These are phyloP conservation scores for Ceratocystis albifundus DNA, from an alignment of 2,329 filamentous ascomycete species.

Conservation along the genomic window DNA sequence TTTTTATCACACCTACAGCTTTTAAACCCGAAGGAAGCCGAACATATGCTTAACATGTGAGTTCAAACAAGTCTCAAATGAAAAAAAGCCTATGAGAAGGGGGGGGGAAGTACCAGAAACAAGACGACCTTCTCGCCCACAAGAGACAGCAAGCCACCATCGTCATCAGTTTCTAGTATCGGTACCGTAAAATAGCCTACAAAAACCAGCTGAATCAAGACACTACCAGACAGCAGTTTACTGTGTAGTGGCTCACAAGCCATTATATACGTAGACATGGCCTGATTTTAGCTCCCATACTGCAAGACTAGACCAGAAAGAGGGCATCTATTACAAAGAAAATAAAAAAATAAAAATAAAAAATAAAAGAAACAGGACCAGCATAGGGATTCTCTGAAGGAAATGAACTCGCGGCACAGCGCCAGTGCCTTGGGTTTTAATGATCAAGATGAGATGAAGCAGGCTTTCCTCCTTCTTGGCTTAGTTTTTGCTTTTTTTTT, in stretches of 20 bases:
- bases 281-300: not conserved
- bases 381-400: not conserved
- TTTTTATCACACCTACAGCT: not conserved
- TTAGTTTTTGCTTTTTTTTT: not conserved
- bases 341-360: not conserved
- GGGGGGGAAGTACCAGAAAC: not conserved
- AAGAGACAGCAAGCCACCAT: not conserved
- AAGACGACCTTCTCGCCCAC: not conserved
- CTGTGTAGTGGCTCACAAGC: not conserved
- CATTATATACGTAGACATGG: not conserved
- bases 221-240: not conserved
- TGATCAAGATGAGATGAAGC: constrained; percentile 5
- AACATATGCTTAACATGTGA: not conserved
- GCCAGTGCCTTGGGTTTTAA: constrained; percentile 4
- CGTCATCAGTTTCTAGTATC: not conserved
- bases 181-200: not conserved
- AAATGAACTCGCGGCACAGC: not conserved
- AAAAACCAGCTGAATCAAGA: not conserved
- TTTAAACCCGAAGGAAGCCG: not conserved
- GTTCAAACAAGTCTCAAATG: constrained; percentile 3
- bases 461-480: not conserved
- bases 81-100: not conserved
- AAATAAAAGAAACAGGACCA: not conserved
- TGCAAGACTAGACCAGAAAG: not conserved
- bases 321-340: not conserved